Evolutionary conservation across 2,329 filamentous ascomycete genomes (phyloP), one percentile per base, ranked within the genome.

Genomic region (Neodidymelliopsis sp.): DNA sequence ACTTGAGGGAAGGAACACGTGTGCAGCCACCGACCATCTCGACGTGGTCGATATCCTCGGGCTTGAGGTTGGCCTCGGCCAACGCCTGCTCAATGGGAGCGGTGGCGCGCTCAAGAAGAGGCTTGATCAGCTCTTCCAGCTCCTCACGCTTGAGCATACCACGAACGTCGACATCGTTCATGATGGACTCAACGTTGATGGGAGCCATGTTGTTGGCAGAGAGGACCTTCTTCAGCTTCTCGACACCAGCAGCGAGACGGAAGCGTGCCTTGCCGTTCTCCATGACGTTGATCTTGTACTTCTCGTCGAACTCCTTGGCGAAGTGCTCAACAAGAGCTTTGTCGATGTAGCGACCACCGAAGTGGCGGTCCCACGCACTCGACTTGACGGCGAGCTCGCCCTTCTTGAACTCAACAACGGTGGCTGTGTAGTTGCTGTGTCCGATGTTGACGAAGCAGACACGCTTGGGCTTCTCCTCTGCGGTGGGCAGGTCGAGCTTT

Each of bases 151-250:
- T 97, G 70, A 99, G 83, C 83, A 96, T 88, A 53, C 88, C 81
- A 43, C 84, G 85, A 27, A 96, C 94, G 73, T 99, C 94, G 54
- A 96, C 81, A 73, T 99, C 94, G 76, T 97, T 95, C 92, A 99
- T 97, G 63, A 99, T 81, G 25, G 92, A 97, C 81, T 99, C 94
- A 68, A 99, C 95, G 82, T 92, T 97, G 75, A 99, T 77, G 38
- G 93, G 91, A 13, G 93, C 91, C 70, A 89, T 84, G 63, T 92
- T 89, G 79, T 97, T 97, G 72, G 94, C 94, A 25, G 93, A 97
- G 47, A 99, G 81, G 46, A 97, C 87, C 86, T 97, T 97, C 87
- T 99, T 99, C 72, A 96, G 80, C 84, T 96, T 97, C 83, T 99
- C 94, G 45, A 92, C 91, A 48, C 90, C 91, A 54, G 91, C 86